phyloP scores from a whole-genome alignment of 148 eudicot genomes.

The Camellia sinensis region DNA sequence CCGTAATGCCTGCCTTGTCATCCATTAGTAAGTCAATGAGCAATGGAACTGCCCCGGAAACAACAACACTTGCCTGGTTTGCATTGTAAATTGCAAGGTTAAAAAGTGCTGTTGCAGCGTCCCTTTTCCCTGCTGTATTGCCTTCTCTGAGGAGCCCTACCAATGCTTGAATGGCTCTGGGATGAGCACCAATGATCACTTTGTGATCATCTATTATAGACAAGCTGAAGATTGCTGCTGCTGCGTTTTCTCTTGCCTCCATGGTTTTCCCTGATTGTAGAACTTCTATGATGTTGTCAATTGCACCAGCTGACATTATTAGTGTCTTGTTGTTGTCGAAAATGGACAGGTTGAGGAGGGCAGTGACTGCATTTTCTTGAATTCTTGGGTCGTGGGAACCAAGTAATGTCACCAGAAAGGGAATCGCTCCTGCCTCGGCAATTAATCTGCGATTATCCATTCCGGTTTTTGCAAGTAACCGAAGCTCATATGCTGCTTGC shows the following conservation, averaged over 20 bases:
- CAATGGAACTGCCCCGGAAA: slow-evolving; percentile 47
- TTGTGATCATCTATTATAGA: slow-evolving; percentile 50
- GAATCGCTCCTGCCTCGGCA: slow-evolving; percentile 64
- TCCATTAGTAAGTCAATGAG: slow-evolving; percentile 48
- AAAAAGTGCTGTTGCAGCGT: slow-evolving; percentile 56
- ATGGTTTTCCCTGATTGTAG: slow-evolving; percentile 45
- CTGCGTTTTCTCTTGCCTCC: slow-evolving; percentile 67
- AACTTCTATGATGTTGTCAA: slow-evolving; percentile 36
- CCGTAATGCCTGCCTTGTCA: slow-evolving; percentile 63
- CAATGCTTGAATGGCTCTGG: slow-evolving; percentile 39
- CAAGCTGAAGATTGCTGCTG: slow-evolving; percentile 58
- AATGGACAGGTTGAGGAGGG: slow-evolving; percentile 65
- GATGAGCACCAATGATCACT: slow-evolving; percentile 44
- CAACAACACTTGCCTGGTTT: slow-evolving; percentile 33
- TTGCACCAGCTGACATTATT: slow-evolving; percentile 52
- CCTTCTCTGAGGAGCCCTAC: slow-evolving; percentile 46
- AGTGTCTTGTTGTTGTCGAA: slow-evolving; percentile 43
- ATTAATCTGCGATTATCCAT: slow-evolving; percentile 53
- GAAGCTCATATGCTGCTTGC: slow-evolving; percentile 58
- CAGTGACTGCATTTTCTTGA: slow-evolving; percentile 65
- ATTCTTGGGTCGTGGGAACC: slow-evolving; percentile 42
- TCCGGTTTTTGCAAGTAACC: slow-evolving; percentile 62
- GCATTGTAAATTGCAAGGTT: slow-evolving; percentile 40
- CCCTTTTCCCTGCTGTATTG: slow-evolving; percentile 45
- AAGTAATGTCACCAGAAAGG: slow-evolving; percentile 50